Percentiles rank a stretch among this genome's conserved stretches.
These are phyloP conservation scores for Candida khao-thaluensis DNA, from an alignment of 805 yeast genomes.

Conservation along the genomic window DNA sequence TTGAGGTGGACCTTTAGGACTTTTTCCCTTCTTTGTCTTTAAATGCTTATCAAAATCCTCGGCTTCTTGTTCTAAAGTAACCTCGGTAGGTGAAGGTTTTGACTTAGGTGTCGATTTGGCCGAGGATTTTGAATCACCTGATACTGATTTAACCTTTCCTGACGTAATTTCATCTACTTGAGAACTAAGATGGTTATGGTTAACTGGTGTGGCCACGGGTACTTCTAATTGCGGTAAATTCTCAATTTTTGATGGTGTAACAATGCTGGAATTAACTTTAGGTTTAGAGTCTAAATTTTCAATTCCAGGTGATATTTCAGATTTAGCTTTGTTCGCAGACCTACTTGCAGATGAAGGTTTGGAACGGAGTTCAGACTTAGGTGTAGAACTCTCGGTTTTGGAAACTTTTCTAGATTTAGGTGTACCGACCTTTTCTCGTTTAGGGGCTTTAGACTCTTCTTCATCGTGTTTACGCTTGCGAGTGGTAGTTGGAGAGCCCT, in stretches of 20 bases:
- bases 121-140: no score
- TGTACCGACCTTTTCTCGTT: neutral
- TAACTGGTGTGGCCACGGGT: constrained; percentile 1
- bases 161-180: constrained; percentile 1
- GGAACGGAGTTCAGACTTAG: no score
- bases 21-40: neutral
- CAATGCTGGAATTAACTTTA: no score
- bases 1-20: neutral
- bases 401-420: constrained; percentile 1
- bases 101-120: neutral
- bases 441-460: neutral
- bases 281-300: no score
- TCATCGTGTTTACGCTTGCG: constrained; percentile 7
- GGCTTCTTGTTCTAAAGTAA: constrained; percentile 23
- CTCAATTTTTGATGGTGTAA: neutral
- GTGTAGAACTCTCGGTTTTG: neutral
- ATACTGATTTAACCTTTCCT: no score
- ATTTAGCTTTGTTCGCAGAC: neutral
- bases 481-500: neutral
- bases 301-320: neutral
- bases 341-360: neutral
- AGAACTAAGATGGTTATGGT: neutral
- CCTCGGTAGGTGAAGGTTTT: neutral
- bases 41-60: constrained; percentile 24
- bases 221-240: constrained; percentile 4